Evolutionary conservation across 768 basidiomycete genomes (phyloP), one percentile per base, ranked within the genome.

Genomic region (Clitopilus hobsonii): DNA sequence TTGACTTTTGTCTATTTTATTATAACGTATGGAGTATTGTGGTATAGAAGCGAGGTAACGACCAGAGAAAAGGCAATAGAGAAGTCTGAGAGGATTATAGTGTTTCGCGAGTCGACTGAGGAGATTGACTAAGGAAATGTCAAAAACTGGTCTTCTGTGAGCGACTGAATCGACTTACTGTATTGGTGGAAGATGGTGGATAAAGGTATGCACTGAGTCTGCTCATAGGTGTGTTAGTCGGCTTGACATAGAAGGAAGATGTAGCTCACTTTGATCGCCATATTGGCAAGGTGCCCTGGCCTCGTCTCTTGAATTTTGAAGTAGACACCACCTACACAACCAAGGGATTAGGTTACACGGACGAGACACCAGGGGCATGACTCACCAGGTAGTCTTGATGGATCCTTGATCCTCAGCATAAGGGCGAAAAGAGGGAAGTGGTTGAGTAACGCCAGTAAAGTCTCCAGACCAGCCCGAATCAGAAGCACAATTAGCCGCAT

Each of bases 361-460:
- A 23, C 6, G 4, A 49, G 22, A 28, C 56, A 28, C n/a, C n/a
- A n/a, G n/a, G n/a, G n/a, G n/a, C n/a, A 54, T 23, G 23, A 52
- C 65, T 52, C 54, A 89, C 94, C 91, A 55, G 96, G 93, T 6
- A 97, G 64, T 25, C 96, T 77, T 61, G 79, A 78, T 1, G 92
- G 86, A 64, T 96, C 92, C 67, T 98, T 97, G 6, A 85, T 60
- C 24, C 91, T 77, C 26, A 98, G 67, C 80, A 95, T 84, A 25
- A 98, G 67, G 0, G 88, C 88, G 67, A 98, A 98, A 2, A 98
- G 73, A 1, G 96, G 94, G 59, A 97, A 97, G 59, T 93, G 87
- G 58, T 97, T 95, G 77, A 98, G 82, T 59, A 94, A 85, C 0
- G 84, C 86, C 22, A 94, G 72, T 1, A 79, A 68, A 0, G 82